Evolutionary conservation across 2,329 filamentous ascomycete species (phyloP).

Genomic region (Sporothrix brunneoviolacea): DNA sequence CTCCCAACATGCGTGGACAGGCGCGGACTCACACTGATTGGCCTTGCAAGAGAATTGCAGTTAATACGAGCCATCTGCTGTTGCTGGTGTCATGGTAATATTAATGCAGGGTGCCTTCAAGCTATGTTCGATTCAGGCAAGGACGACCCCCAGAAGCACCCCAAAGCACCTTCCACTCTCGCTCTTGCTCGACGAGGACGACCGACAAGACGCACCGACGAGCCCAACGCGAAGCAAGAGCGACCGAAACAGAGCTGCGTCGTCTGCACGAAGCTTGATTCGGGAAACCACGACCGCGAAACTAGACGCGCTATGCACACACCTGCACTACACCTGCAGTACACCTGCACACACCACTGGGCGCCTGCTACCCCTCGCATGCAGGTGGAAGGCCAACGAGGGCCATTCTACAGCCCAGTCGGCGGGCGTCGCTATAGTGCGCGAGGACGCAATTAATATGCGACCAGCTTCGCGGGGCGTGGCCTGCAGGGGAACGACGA

Average conservation of each 20-base stretch:
- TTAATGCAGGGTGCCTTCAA: too few relatives aligned
- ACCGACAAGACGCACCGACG: neutral
- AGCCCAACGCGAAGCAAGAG: neutral
- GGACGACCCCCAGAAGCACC: neutral
- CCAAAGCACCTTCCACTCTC: constrained; percentile 1
- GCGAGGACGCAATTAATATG: too few relatives aligned
- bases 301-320: neutral
- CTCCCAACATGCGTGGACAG: neutral
- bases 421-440: too few relatives aligned
- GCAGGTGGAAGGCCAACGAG: neutral
- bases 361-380: neutral
- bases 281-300: too few relatives aligned
- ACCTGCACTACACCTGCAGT: neutral
- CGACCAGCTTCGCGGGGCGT: too few relatives aligned
- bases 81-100: too few relatives aligned
- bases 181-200: neutral
- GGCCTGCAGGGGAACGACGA: too few relatives aligned
- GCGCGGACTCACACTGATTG: neutral
- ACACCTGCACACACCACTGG: neutral
- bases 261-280: neutral
- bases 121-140: neutral
- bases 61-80: neutral
- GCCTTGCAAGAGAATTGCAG: too few relatives aligned
- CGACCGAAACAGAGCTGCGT: neutral
- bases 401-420: too few relatives aligned